A percentile compares a stretch with the other conserved stretches of the same genome.
Evolutionary conservation across 179 eudicot genomes (phyloP).

Genomic region (Silene vulgaris): DNA sequence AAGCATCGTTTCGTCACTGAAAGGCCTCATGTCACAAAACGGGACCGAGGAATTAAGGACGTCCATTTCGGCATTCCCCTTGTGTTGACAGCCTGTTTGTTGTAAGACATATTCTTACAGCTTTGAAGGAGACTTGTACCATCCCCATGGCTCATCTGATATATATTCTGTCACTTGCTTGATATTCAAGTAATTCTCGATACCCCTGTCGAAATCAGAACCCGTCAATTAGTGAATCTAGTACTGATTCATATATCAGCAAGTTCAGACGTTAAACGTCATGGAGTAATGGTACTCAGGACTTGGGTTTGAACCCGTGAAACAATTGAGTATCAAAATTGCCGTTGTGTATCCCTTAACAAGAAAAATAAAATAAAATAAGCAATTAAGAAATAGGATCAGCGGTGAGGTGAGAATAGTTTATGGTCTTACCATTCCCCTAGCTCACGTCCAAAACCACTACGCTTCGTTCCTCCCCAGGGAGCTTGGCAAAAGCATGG

Average conservation of each 20-base stretch:
- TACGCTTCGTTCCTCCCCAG: slow-evolving; percentile 96
- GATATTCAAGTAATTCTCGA: slow-evolving; percentile 77
- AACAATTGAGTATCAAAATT: no score
- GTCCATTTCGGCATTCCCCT: background rate
- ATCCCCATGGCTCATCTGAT: slow-evolving; percentile 88
- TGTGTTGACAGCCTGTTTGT: background rate
- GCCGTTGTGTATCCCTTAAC: no score
- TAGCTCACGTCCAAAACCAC: slow-evolving; percentile 98
- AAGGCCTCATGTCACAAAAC: background rate
- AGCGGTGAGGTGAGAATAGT: background rate
- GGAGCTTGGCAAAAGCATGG: slow-evolving; percentile 99
- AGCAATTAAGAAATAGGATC: no score
- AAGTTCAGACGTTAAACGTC: no score
- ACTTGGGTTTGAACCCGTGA: no score
- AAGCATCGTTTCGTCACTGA: background rate
- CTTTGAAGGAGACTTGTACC: slow-evolving; percentile 86
- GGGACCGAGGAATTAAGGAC: background rate
- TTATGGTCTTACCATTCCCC: slow-evolving; percentile 72
- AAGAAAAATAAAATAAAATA: no score
- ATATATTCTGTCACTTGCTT: slow-evolving; percentile 87
- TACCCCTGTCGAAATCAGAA: slow-evolving; percentile 56
- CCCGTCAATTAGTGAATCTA: background rate
- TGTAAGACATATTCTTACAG: slow-evolving; percentile 31
- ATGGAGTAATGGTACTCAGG: no score
- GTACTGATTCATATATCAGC: background rate